Base-by-base conservation (phyloP, 1,284 basidiomycete species). In the Ganoderma lucidum region DNA sequence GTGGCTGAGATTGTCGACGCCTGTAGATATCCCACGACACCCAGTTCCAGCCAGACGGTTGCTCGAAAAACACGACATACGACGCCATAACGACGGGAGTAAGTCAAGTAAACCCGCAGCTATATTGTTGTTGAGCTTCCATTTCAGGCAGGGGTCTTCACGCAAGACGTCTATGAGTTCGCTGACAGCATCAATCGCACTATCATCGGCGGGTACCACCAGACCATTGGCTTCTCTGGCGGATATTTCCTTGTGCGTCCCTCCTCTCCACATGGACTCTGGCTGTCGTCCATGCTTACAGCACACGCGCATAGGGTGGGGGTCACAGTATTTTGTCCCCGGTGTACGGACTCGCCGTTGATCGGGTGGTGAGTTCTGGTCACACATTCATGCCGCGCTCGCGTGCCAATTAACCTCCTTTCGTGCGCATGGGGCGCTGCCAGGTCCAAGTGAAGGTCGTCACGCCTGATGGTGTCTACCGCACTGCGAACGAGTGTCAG, bases 301-400 rank as follows among this genome's bases (percentile, higher is more conserved):
- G 28, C 37, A 14, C 42, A 15, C 62, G 32, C 30, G 44, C 65
- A 17, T 39, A 85, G 82, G 86, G 86, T n/a, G 86, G 86, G 17
- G 86, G 87, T 1, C 86, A 87, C 71, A 80, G 84, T 32, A 77
- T 83, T 19, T 73, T 86, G 6, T 78, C 78, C 3, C 80, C 79
- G 2, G 76, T 80, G 8, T 77, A 78, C 67, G 81, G 81, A 8
- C 71, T 82, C 23, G 81, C 78, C 78, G 67, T 82, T 68, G 85
- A 86, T 72, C 80, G 83, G 45, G 82, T 83, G 10, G 74, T 76
- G 62, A 63, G 68, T 63, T 14, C 23, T 23, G 23, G n/a, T 23
- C 58, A 12, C 17, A 37, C 19, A 28, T 41, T 30, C 5, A 14
- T 23, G 39, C 39, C 23, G n/a, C 59, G 39, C 14, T 28, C 15